phyloP scores from a whole-genome alignment of 2,329 filamentous ascomycete species.

The Colletotrichum sp. region DNA sequence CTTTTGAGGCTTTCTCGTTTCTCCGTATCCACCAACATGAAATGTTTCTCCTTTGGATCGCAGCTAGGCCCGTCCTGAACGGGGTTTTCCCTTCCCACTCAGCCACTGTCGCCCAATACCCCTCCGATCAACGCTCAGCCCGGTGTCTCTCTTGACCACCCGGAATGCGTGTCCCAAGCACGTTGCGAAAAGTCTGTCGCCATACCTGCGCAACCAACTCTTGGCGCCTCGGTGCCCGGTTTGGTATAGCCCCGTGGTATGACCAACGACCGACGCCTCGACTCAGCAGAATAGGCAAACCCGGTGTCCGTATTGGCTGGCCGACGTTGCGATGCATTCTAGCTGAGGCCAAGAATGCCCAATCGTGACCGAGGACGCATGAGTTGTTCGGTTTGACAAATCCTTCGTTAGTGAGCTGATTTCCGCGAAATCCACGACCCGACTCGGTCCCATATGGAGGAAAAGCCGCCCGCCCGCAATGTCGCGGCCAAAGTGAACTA shows the following conservation, averaged over 20 bases:
- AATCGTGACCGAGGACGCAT: background rate
- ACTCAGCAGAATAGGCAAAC: background rate
- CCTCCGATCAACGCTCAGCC: background rate
- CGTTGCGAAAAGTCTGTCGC: constrained; percentile 16
- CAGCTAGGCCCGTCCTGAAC: background rate
- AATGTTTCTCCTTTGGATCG: background rate
- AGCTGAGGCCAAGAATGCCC: background rate
- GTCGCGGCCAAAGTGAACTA: background rate
- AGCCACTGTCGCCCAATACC: background rate
- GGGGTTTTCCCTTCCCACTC: background rate
- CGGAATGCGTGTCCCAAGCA: constrained; percentile 13
- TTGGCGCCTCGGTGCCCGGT: constrained; percentile 16
- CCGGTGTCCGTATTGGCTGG: background rate
- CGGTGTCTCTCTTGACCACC: constrained; percentile 1
- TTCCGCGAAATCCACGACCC: background rate
- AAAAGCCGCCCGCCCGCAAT: background rate
- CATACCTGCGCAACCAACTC: background rate
- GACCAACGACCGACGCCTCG: background rate
- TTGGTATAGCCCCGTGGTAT: constrained; percentile 4
- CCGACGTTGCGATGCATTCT: background rate
- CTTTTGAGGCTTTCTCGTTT: background rate
- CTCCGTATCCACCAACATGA: background rate
- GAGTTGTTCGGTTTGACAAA: background rate
- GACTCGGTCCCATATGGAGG: background rate
- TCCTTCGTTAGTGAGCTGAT: background rate